Conservation (phyloP, 371 early-diverging fungal species). For the Sporodiniella umbellata region DNA sequence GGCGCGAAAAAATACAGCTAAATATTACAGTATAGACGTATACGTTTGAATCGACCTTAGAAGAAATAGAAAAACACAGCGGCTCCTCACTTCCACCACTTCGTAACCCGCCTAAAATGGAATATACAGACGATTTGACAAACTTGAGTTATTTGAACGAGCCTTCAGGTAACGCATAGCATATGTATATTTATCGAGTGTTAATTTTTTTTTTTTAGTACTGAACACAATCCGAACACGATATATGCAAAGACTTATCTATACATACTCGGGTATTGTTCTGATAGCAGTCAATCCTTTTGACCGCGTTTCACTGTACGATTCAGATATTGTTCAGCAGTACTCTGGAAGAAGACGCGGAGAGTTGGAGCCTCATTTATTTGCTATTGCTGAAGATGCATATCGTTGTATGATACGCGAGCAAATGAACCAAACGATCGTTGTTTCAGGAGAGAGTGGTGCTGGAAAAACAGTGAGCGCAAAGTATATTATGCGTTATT, state of each 20-base stretch:
- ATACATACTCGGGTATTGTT: constrained; percentile 99
- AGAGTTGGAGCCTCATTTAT: constrained; percentile 98
- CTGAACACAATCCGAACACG: constrained; percentile 86
- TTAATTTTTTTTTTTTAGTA: not conserved
- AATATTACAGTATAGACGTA: no score
- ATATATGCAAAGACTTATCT: constrained; percentile 88
- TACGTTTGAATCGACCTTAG: constrained; percentile 67
- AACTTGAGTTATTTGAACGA: constrained; percentile 91
- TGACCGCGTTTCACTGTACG: constrained; percentile 82
- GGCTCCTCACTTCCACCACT: constrained; percentile 79
- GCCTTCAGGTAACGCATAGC: constrained; percentile 63
- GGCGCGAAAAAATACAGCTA: no score
- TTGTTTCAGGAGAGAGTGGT: constrained; percentile 91
- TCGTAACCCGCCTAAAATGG: constrained; percentile 86
- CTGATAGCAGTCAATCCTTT: constrained; percentile 99
- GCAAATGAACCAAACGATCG: constrained; percentile 93
- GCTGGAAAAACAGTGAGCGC: constrained; percentile 97
- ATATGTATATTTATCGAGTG: not conserved
- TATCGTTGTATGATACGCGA: constrained; percentile 94
- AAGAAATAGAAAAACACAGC: constrained; percentile 63
- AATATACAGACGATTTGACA: constrained; percentile 91
- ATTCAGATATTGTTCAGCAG: constrained; percentile 77
- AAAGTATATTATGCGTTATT: constrained; percentile 97
- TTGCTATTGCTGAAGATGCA: constrained; percentile 97
- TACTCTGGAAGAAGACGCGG: constrained; percentile 93